Conservation (phyloP, 345 rosid species). For the Diplotaxis tenuifolia region DNA sequence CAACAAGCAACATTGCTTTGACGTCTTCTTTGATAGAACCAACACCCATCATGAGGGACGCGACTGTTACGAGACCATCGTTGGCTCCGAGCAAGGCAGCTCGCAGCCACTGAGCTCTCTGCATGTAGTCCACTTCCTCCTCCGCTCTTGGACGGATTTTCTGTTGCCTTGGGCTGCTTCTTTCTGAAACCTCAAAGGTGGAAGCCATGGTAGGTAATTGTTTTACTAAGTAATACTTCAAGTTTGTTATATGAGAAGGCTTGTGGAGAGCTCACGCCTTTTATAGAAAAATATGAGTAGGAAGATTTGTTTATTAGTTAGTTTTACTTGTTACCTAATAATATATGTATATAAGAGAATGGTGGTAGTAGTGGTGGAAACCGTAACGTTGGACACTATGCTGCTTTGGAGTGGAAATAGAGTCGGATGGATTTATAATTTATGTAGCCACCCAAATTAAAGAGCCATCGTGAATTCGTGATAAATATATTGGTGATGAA, state of each 20-base stretch:
- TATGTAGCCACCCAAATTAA: slow-evolving; percentile 17
- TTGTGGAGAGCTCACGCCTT: slow-evolving; percentile 51
- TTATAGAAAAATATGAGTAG: slow-evolving; percentile 22
- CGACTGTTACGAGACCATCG: slow-evolving; percentile 72
- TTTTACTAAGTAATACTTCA: slow-evolving; percentile 23
- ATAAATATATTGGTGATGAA: neutral
- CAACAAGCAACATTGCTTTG: slow-evolving; percentile 62
- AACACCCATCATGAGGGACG: slow-evolving; percentile 83
- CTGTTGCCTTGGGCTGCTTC: slow-evolving; percentile 20
- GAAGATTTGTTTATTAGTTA: slow-evolving; percentile 11
- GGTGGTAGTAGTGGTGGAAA: slow-evolving; percentile 35
- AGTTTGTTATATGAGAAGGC: slow-evolving; percentile 29
- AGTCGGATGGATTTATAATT: slow-evolving; percentile 3
- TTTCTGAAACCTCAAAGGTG: slow-evolving; percentile 30
- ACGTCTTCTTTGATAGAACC: slow-evolving; percentile 64
- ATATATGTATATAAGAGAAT: neutral
- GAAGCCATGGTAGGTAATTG: slow-evolving; percentile 13
- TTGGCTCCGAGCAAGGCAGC: slow-evolving; percentile 82
- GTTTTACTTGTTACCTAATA: slow-evolving; percentile 23
- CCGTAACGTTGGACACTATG: slow-evolving; percentile 39
- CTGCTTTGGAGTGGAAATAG: slow-evolving; percentile 30
- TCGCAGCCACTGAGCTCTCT: slow-evolving; percentile 78
- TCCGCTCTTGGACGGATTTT: slow-evolving; percentile 22
- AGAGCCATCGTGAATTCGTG: slow-evolving; percentile 3
- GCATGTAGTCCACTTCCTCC: slow-evolving; percentile 48